Base-by-base conservation (phyloP, 306 rosid genomes). In the Astragalus membranaceus region DNA sequence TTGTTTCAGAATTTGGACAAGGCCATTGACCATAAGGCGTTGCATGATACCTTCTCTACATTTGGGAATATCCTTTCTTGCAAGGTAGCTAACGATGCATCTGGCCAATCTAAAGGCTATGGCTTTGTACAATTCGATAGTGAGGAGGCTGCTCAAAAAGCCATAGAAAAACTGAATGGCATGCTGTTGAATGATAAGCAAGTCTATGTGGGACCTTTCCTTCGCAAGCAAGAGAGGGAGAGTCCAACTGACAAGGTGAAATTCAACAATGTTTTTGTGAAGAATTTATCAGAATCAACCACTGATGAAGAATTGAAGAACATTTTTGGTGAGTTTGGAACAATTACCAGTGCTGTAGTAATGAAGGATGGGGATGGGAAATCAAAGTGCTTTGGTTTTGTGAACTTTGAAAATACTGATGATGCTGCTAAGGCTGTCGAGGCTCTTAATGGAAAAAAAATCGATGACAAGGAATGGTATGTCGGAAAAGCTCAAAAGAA, bases 141-240 rank as follows among this genome's bases (percentile, higher is more conserved):
- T 62, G 97, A 91, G n/a, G 99, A 95, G 66, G 43, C 96, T 85
- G 97, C 91, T 66, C 97, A 84, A 64, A 89, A 80, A 53, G 99
- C 99, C 68, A 95, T 91, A 14, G 92, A 86, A 74, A 83, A 89
- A 81, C 85, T 95, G 77, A 89, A 95, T 79, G 99, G 99, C 9
- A 95, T 95, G 99, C 85, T 95, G 79, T 37, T 95, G 71, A 95
- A 95, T 76, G 99, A 95, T 73, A 95, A 95, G 70, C 96, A 89
- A 85, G 99, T 95, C 32, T 95, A 46, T 82, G 99, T 95, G 64
- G 99, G 99, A 20, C 99, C 99, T 67, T 95, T 95, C 81, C 92
- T 87, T 64, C 99, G 97, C 78, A 95, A 95, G 85, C 99, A 91
- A 80, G 99, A 95, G 84, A 83, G 99, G 67, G 99, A 95, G 0